Conservation (phyloP, 2,329 filamentous ascomycete genomes). For the Lecanicillium sp. region DNA sequence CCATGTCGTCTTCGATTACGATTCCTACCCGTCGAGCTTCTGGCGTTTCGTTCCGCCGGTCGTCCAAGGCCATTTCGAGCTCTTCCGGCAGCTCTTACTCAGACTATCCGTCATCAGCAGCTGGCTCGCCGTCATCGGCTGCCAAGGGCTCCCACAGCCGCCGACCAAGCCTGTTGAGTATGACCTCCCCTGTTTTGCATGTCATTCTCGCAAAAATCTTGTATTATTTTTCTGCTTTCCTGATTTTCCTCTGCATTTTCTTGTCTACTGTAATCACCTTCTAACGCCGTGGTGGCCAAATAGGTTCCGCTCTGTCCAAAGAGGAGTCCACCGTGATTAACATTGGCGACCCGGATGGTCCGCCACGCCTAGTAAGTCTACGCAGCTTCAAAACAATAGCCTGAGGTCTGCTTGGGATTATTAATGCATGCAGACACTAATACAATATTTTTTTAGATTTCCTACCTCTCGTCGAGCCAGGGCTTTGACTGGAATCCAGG, state of each 20-base stretch:
- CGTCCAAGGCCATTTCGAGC: slow-evolving; percentile 37
- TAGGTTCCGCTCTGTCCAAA: slow-evolving; percentile 63
- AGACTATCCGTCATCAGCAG: slow-evolving; percentile 40
- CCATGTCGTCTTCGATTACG: slow-evolving; percentile 61
- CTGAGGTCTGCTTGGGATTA: neutral
- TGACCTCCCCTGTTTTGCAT: slow-evolving; percentile 9
- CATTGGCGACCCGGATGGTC: slow-evolving; percentile 65
- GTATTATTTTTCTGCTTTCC: neutral
- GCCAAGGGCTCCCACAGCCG: slow-evolving; percentile 43
- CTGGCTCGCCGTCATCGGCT: slow-evolving; percentile 47
- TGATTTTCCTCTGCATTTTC: neutral
- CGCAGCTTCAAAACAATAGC: slow-evolving; percentile 1
- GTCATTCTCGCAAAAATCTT: neutral
- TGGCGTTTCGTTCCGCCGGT: slow-evolving; percentile 26
- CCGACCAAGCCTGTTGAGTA: slow-evolving; percentile 56
- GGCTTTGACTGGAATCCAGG: slow-evolving; percentile 79
- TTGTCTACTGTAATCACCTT: neutral
- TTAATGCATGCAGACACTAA: neutral
- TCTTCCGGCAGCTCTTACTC: slow-evolving; percentile 34
- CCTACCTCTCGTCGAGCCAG: slow-evolving; percentile 70
- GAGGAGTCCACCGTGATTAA: slow-evolving; percentile 76
- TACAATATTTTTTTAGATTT: slow-evolving; percentile 45
- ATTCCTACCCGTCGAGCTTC: slow-evolving; percentile 45
- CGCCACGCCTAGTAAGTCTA: slow-evolving; percentile 56
- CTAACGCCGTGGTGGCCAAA: slow-evolving; percentile 1